phyloP scores from a whole-genome alignment of 225 moss, liverwort and hornwort species.

The Asterella californica region DNA sequence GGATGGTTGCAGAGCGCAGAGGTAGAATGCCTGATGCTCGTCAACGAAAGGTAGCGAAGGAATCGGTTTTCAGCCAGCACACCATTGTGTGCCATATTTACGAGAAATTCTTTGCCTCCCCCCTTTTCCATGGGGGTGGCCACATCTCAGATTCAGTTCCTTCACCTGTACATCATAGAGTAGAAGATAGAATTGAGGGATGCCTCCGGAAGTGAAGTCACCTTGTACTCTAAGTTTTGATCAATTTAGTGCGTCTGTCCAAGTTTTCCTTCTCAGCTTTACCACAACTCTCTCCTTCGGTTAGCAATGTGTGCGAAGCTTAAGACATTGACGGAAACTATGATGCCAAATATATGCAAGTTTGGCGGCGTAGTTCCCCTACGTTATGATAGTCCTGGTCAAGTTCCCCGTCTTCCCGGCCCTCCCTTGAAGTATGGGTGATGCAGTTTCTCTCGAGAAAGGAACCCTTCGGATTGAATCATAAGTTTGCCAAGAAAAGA shows the following conservation, averaged over 20 bases:
- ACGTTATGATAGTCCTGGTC: too few species aligned
- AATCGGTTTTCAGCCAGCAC: conserved; percentile 32
- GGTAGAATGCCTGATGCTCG: conserved; percentile 1
- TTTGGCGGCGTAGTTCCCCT: too few species aligned
- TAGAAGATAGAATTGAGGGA: conserved; percentile 19
- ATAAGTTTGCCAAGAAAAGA: too few species aligned
- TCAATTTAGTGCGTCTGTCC: conserved; percentile 16
- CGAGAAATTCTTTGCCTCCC: conserved; percentile 43
- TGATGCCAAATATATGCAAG: too few species aligned
- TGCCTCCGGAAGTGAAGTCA: conserved; percentile 14
- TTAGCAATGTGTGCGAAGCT: too few species aligned
- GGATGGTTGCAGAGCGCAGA: conserved; percentile 11
- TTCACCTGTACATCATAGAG: neutral
- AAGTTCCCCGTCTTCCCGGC: too few species aligned
- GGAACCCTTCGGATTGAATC: too few species aligned
- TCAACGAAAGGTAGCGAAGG: conserved; percentile 12
- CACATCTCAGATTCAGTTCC: conserved; percentile 24
- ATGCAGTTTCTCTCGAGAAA: too few species aligned
- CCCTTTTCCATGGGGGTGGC: conserved; percentile 30
- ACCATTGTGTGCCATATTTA: conserved; percentile 44
- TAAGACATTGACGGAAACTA: too few species aligned
- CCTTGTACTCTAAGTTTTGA: conserved; percentile 25
- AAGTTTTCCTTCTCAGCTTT: too few species aligned
- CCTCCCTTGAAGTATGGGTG: too few species aligned
- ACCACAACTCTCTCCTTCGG: too few species aligned